Evolutionary conservation across 345 rosid genomes (phyloP).

Genomic region (Mangifera indica): DNA sequence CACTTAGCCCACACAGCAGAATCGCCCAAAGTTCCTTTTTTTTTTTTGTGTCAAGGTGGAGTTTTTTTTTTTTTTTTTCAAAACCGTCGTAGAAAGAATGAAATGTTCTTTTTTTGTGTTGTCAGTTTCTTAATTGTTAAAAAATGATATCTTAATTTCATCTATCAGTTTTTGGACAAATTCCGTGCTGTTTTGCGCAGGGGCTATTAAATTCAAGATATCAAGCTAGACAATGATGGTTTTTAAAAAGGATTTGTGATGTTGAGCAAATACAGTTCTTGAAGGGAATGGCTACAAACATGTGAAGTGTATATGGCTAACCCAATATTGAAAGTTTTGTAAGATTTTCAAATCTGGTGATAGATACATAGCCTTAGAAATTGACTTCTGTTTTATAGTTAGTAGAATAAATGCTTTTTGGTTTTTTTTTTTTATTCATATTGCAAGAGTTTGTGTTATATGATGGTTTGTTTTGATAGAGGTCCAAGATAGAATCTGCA

Average conservation of each 20-base stretch:
- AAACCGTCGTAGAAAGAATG: not conserved
- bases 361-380: not conserved
- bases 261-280: not conserved
- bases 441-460: not conserved
- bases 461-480: not conserved
- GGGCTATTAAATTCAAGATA: not conserved
- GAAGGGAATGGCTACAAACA: not conserved
- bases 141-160: not conserved
- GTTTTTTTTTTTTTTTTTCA: not conserved
- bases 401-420: not conserved
- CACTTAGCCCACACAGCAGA: not conserved
- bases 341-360: not conserved
- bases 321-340: too few species aligned
- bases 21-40: too few species aligned
- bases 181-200: not conserved
- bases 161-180: not conserved
- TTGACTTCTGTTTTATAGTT: not conserved
- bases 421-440: not conserved
- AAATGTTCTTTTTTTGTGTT: not conserved
- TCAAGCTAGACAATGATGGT: not conserved
- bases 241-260: not conserved
- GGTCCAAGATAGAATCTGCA: not conserved
- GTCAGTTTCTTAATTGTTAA: not conserved
- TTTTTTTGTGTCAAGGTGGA: not conserved
- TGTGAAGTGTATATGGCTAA: too few species aligned